A percentile compares a stretch with the other conserved stretches of the same genome.
Evolutionary conservation across 2,329 filamentous ascomycete genomes (phyloP).

Genomic region (Torrubiellomyces zombiae): DNA sequence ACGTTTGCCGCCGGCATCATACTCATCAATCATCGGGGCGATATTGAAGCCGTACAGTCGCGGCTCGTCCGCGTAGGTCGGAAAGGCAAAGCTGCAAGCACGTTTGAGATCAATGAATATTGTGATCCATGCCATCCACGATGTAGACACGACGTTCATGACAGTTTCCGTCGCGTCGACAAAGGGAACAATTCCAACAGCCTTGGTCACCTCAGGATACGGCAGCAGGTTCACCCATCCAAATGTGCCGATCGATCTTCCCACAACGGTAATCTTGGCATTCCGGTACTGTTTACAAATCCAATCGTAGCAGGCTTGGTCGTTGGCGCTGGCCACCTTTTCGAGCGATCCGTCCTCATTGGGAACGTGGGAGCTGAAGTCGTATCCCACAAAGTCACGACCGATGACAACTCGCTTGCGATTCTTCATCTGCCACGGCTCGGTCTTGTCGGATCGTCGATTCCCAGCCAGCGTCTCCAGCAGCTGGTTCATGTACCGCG

Average conservation of each 20-base stretch:
- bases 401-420: conserved; percentile 1
- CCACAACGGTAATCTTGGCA: background rate
- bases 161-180: background rate
- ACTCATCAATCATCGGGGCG: no score
- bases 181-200: background rate
- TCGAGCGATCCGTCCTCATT: conserved; percentile 1
- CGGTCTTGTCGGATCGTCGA: no score
- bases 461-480: background rate
- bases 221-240: background rate
- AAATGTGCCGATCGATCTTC: background rate
- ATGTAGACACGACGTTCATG: background rate
- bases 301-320: background rate
- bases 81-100: no score
- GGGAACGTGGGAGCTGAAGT: conserved; percentile 1
- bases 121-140: no score
- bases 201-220: background rate
- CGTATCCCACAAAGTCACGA: conserved; percentile 2
- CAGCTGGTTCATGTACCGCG: background rate
- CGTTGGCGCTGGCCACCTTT: conserved; percentile 1
- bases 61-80: background rate
- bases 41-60: background rate
- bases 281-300: background rate
- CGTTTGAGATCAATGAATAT: no score
- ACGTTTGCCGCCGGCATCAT: background rate
- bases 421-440: no score